These are phyloP conservation scores for Yamadazyma conglobata DNA, from an alignment of 1,139 yeast species.

Conservation along the genomic window DNA sequence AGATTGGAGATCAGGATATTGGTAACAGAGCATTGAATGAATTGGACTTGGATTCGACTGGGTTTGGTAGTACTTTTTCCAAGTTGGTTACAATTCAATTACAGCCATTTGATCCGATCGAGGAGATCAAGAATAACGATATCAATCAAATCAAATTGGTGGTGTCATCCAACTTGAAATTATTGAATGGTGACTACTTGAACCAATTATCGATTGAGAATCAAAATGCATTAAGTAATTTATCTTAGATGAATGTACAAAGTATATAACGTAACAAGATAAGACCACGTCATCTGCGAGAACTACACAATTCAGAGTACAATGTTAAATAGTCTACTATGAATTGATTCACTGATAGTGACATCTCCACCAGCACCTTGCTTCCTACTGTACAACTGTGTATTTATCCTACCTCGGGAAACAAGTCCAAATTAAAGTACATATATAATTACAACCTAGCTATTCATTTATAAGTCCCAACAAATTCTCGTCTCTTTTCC, in stretches of 20 bases:
- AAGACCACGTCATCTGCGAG: no score
- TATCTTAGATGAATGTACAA: conserved; percentile 4
- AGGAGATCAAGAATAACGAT: conserved; percentile 38
- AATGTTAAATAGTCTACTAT: no score
- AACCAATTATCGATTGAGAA: conserved; percentile 25
- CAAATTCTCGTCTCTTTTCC: conserved; percentile 5
- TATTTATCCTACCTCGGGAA: conserved; percentile 4
- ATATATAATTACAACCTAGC: conserved; percentile 8
- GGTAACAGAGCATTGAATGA: conserved; percentile 37
- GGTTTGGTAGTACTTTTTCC: conserved; percentile 86
- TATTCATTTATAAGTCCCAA: conserved; percentile 6
- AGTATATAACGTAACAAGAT: no score
- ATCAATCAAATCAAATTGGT: conserved; percentile 26
- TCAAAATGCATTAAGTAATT: conserved; percentile 17
- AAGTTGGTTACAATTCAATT: conserved; percentile 61
- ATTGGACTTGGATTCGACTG: conserved; percentile 56
- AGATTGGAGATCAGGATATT: conserved; percentile 4
- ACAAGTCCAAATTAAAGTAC: conserved; percentile 10
- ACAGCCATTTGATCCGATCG: conserved; percentile 67
- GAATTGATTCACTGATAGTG: no score
- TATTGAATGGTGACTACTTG: conserved; percentile 30
- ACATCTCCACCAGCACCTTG: no score
- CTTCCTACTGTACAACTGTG: no score
- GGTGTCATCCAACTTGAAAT: conserved; percentile 29
- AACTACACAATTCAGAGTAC: no score